Conservation (phyloP, 495 filamentous ascomycete genomes). For the Aspergillus hancockii region DNA sequence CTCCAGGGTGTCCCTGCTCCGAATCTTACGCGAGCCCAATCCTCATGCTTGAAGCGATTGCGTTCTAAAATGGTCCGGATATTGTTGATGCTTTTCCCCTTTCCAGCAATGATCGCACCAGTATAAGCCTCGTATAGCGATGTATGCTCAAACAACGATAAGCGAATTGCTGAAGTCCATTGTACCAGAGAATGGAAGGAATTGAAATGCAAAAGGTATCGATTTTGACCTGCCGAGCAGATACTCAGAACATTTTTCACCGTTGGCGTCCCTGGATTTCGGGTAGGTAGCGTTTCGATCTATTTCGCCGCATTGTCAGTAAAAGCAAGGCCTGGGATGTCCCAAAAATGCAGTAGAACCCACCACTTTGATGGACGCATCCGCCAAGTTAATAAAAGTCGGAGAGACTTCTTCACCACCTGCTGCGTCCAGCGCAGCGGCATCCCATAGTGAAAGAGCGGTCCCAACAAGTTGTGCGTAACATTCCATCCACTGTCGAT, state of each 20-base stretch:
- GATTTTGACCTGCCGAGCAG: conserved; percentile 91
- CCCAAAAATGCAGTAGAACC: conserved; percentile 14
- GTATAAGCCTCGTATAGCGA: conserved; percentile 96
- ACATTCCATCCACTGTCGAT: conserved; percentile 93
- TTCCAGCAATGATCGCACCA: conserved; percentile 91
- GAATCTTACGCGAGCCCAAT: conserved; percentile 95
- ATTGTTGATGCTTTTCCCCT: conserved; percentile 83
- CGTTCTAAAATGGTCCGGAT: conserved; percentile 85
- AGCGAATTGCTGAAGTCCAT: conserved; percentile 93
- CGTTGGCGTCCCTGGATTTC: conserved; percentile 68
- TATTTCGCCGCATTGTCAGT: conserved; percentile 34
- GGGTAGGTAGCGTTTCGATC: conserved; percentile 90
- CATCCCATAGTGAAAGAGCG: conserved; percentile 94
- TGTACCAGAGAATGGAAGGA: conserved; percentile 90
- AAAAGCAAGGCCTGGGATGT: not conserved
- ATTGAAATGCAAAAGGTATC: conserved; percentile 94
- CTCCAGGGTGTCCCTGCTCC: conserved; percentile 96
- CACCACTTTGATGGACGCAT: conserved; percentile 98
- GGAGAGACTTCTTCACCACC: conserved; percentile 84
- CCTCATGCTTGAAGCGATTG: conserved; percentile 71
- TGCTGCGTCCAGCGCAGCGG: conserved; percentile 85
- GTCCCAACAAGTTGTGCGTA: conserved; percentile 97
- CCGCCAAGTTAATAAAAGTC: conserved; percentile 95
- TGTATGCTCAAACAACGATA: conserved; percentile 93
- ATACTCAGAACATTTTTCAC: conserved; percentile 93